Evolutionary conservation across 192 early-diverging fungal species (phyloP).

Genomic region (Gonapodya prolifera): DNA sequence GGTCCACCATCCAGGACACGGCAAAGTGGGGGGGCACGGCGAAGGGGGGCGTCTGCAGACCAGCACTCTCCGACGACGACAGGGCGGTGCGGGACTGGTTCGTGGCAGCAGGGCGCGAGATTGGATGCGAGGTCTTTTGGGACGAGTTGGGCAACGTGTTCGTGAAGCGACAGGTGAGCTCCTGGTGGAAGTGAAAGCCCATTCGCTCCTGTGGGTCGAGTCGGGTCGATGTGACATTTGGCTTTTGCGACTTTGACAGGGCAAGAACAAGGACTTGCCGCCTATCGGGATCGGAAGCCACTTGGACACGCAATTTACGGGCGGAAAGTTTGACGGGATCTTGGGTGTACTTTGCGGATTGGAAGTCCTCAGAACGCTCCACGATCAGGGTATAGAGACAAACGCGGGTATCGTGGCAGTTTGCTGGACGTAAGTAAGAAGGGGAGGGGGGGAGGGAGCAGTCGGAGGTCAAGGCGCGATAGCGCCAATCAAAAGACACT

Average conservation of each 20-base stretch:
- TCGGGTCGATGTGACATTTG: no score
- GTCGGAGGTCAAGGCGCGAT: no score
- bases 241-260: no score
- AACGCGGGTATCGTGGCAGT: background rate
- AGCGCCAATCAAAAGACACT: no score
- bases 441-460: no score
- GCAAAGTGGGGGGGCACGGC: background rate
- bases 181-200: background rate
- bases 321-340: slow-evolving; percentile 5
- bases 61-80: background rate
- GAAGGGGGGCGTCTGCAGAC: background rate
- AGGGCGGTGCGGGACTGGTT: slow-evolving; percentile 3
- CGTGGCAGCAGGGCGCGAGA: background rate
- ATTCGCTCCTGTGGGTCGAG: no score
- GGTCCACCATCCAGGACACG: background rate
- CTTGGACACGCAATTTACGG: slow-evolving; percentile 1
- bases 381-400: background rate
- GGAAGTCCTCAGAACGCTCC: background rate
- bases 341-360: background rate
- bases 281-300: slow-evolving; percentile 4
- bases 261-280: background rate
- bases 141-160: slow-evolving; percentile 1
- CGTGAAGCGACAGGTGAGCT: background rate
- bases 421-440: background rate
- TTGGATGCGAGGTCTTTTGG: slow-evolving; percentile 1